Evolutionary conservation across 306 rosid species (phyloP), one percentile per base, ranked within the genome.

Genomic region (Vicia sativa): DNA sequence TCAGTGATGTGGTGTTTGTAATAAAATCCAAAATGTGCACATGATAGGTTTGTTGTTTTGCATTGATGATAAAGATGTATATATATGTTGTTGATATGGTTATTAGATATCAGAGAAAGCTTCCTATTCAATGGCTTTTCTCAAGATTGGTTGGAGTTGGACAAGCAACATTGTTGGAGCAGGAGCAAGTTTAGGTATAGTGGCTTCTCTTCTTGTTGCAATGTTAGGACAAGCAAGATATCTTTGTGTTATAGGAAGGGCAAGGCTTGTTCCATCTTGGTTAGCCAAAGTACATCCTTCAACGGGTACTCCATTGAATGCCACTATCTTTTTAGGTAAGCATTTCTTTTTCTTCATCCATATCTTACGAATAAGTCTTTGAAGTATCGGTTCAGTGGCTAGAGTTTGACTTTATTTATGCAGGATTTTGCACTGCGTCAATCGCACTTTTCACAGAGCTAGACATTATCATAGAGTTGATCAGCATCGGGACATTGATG

Each of bases 211-310:
- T 2, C 60, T 92, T 67, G 96, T 92, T 11, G 96, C 96, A 3
- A 90, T 89, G 96, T 77, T 87, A 84, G 96, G 98, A 37, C 98
- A 92, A 80, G 98, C 98, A 0, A 83, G 98, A 73, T 92, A 90
- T 80, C 95, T 92, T 68, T 92, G 96, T 82, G 96, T 88, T 1
- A 87, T 92, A 42, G 96, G 91, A 78, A 90, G 98, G 86, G 95
- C 96, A 11, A 23, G 96, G 39, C 52, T 92, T 11, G 93, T 90
- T 29, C 96, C 98, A 0, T 79, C 84, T 48, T 92, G 96, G 96
- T 79, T 92, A 52, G 96, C 98, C 80, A 86, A 83, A 81, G 96
- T 92, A 35, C 93, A 92, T 38, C 93, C 96, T 74, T 82, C 89
- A 15, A 90, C 87, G 2, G 96, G 91, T 67, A 93, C 98, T n/a